phyloP scores from a whole-genome alignment of 2,329 filamentous ascomycete species.

The Coniochaeta sp. region DNA sequence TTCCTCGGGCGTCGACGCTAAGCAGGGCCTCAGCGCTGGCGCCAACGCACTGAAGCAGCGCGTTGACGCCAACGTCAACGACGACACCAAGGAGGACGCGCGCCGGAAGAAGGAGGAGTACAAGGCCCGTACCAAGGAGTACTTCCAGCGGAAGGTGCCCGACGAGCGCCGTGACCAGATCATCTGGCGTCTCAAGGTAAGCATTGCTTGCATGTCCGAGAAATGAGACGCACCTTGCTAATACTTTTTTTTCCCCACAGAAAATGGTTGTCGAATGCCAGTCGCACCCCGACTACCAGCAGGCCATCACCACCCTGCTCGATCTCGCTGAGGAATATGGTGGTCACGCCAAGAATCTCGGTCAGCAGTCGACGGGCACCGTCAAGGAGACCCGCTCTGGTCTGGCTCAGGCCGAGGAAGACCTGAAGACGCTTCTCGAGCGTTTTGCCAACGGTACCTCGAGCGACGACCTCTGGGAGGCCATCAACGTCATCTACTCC shows the following conservation, averaged over 20 bases:
- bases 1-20: constrained; percentile 42
- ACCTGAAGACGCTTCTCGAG: constrained; percentile 84
- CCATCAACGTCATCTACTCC: constrained; percentile 77
- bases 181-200: constrained; percentile 72
- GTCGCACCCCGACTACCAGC: constrained; percentile 86
- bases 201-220: not conserved
- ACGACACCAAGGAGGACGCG: constrained; percentile 48
- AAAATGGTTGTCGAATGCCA: constrained; percentile 98
- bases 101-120: constrained; percentile 33
- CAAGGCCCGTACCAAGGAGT: constrained; percentile 51
- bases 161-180: constrained; percentile 88
- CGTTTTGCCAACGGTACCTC: constrained; percentile 95
- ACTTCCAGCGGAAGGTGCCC: constrained; percentile 80
- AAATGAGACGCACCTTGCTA: not conserved
- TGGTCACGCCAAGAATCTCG: constrained; percentile 60
- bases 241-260: constrained; percentile 36
- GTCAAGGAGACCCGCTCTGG: constrained; percentile 66
- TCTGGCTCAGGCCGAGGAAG: constrained; percentile 65
- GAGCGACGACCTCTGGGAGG: constrained; percentile 74
- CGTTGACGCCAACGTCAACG: constrained; percentile 54
- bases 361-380: constrained; percentile 57
- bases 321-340: constrained; percentile 79
- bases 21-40: constrained; percentile 37
- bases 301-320: constrained; percentile 84
- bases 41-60: constrained; percentile 43